Percentiles rank a stretch among this genome's conserved stretches.
Conservation (phyloP, 768 basidiomycete species). For the Lactarius evosmus region DNA sequence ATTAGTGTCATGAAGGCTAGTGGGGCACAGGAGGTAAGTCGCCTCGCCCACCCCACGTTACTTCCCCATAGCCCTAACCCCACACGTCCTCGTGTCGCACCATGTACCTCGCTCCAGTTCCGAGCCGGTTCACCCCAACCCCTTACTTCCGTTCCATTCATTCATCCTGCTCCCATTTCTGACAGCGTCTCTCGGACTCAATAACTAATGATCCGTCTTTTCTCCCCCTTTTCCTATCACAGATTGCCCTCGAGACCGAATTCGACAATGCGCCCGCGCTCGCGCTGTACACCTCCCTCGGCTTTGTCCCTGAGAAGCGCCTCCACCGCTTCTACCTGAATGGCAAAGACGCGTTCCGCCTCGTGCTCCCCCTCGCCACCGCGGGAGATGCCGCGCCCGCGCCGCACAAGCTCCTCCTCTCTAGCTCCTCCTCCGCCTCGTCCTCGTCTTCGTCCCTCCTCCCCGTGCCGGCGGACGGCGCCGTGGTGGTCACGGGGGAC, state of each 20-base stretch:
- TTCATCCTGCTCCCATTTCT: background rate
- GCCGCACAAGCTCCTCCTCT: background rate
- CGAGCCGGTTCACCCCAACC: constrained; percentile 1
- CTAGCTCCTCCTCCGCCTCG: background rate
- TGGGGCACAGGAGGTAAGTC: constrained; percentile 80
- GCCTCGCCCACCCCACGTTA: background rate
- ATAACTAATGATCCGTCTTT: too few relatives aligned
- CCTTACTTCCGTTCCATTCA: background rate
- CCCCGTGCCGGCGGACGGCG: too few relatives aligned
- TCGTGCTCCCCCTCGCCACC: constrained; percentile 59
- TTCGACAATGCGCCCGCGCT: constrained; percentile 88
- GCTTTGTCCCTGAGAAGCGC: constrained; percentile 94
- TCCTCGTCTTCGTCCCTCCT: too few relatives aligned
- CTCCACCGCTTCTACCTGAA: constrained; percentile 95
- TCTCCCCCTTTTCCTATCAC: too few relatives aligned
- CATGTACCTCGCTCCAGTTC: constrained; percentile 5
- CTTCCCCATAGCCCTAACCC: constrained; percentile 28
- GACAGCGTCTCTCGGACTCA: constrained; percentile 12
- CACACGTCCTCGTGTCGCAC: constrained; percentile 4
- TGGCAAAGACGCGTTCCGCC: constrained; percentile 91
- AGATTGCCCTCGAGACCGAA: constrained; percentile 96
- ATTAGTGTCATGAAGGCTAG: constrained; percentile 79
- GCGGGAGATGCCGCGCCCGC: background rate
- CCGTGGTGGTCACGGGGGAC: too few relatives aligned
- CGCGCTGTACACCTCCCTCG: constrained; percentile 85